Conservation (phyloP, 2,329 filamentous ascomycete genomes). For the Fusarium duplospermum region DNA sequence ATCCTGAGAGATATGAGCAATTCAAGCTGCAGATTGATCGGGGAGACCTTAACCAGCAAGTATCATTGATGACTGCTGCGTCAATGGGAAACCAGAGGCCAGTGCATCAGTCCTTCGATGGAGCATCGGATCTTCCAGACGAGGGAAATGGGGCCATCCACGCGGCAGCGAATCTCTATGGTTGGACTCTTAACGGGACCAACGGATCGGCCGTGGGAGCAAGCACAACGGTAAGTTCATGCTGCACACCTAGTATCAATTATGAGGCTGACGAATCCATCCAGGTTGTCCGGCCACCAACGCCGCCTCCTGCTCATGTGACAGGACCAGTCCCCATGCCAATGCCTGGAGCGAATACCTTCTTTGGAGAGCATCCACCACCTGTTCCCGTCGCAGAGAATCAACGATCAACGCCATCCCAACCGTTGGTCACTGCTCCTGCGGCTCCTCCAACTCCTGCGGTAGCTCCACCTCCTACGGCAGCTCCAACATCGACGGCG, state of each 20-base stretch:
- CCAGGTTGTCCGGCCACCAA: neutral
- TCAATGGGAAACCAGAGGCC: slow-evolving; percentile 1
- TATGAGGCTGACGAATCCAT: slow-evolving; percentile 9
- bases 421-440: neutral
- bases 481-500: neutral
- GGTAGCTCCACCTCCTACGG: neutral
- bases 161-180: neutral
- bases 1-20: slow-evolving; percentile 49
- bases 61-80: slow-evolving; percentile 3
- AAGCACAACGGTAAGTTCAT: slow-evolving; percentile 10
- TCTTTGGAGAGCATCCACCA: slow-evolving; percentile 44
- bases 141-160: neutral
- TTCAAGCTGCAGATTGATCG: slow-evolving; percentile 19
- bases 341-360: slow-evolving; percentile 52
- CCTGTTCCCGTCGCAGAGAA: neutral
- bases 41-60: slow-evolving; percentile 15
- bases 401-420: neutral
- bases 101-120: slow-evolving; percentile 24
- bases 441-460: neutral
- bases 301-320: neutral
- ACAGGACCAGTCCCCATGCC: slow-evolving; percentile 45
- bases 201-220: neutral
- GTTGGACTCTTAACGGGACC: neutral
- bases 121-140: slow-evolving; percentile 21
- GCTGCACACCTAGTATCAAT: neutral